Percentiles rank a stretch among this genome's conserved stretches.
Evolutionary conservation across 2,329 filamentous ascomycete genomes (phyloP).

Genomic region (Dactylellina haptotyla): DNA sequence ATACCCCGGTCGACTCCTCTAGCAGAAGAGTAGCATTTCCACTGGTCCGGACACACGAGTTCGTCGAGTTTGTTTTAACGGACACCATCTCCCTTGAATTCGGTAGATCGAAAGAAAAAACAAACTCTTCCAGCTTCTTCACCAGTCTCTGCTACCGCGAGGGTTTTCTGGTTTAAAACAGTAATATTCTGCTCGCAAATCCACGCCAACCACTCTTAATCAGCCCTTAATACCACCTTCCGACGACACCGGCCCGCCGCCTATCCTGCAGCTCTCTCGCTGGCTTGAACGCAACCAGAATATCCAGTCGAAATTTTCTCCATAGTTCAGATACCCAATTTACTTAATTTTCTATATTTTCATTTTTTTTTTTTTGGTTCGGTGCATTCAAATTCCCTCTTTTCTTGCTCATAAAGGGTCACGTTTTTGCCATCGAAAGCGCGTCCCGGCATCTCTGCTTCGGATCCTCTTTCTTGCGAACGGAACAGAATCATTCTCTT

Average conservation of each 20-base stretch:
- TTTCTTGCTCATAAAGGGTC: conserved; percentile 42
- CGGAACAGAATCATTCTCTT: conserved; percentile 41
- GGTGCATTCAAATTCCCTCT: conserved; percentile 28
- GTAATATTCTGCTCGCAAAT: conserved; percentile 51
- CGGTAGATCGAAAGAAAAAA: conserved; percentile 23
- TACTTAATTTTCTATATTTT: neutral
- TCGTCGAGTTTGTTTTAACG: neutral
- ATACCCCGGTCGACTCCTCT: neutral
- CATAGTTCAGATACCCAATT: conserved; percentile 18
- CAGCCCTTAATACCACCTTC: conserved; percentile 31
- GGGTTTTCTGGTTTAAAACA: conserved; percentile 38
- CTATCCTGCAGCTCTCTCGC: conserved; percentile 14
- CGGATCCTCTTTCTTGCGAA: conserved; percentile 34
- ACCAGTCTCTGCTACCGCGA: conserved; percentile 23
- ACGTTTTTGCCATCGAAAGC: conserved; percentile 44
- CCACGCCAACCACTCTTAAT: conserved; percentile 31
- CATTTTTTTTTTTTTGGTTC: neutral
- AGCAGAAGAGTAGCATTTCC: neutral
- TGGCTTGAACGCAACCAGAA: conserved; percentile 24
- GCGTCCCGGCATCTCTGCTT: neutral
- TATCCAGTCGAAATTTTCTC: conserved; percentile 17
- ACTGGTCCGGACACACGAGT: conserved; percentile 13
- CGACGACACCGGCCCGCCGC: conserved; percentile 4
- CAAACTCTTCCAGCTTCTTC: neutral
- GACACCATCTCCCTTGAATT: conserved; percentile 23